A percentile compares a stretch with the other conserved stretches of the same genome.
Conservation (phyloP, 1,139 yeast genomes). For the Debaryomyces udenii region DNA sequence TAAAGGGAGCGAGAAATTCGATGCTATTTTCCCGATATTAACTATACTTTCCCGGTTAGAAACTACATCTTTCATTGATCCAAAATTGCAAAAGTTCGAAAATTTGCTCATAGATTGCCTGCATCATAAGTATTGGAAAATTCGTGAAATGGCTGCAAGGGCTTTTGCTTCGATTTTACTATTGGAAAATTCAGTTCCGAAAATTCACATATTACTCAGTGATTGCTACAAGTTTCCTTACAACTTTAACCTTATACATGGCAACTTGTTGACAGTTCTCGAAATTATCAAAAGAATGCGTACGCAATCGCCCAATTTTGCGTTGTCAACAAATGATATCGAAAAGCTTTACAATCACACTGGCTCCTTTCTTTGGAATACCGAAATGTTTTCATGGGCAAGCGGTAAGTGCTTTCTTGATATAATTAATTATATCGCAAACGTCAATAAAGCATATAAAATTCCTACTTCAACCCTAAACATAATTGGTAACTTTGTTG, state of each 20-base stretch:
- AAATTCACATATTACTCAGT: conserved; percentile 10
- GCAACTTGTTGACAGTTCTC: conserved; percentile 52
- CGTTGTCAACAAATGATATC: background rate
- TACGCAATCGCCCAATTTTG: background rate
- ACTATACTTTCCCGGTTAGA: conserved; percentile 71
- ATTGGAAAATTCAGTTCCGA: conserved; percentile 23
- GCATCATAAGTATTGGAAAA: conserved; percentile 67
- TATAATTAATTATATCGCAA: conserved; percentile 15
- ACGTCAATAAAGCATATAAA: background rate
- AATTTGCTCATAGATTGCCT: conserved; percentile 51
- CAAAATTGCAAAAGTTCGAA: conserved; percentile 52
- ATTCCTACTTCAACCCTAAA: conserved; percentile 10
- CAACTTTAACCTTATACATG: conserved; percentile 54
- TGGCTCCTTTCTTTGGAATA: conserved; percentile 11
- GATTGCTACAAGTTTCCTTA: conserved; percentile 11
- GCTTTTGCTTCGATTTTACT: conserved; percentile 58
- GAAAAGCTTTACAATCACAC: background rate
- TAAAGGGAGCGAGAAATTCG: conserved; percentile 13
- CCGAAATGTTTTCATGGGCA: conserved; percentile 24
- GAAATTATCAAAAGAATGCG: conserved; percentile 22
- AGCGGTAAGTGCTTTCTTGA: conserved; percentile 42
- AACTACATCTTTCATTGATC: conserved; percentile 49
- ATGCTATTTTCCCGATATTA: conserved; percentile 69
- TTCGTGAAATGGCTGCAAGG: conserved; percentile 83
- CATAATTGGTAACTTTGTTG: conserved; percentile 13